phyloP scores from a whole-genome alignment of 805 yeast species.

The Saccharomycopsis oosterbeekiorum region DNA sequence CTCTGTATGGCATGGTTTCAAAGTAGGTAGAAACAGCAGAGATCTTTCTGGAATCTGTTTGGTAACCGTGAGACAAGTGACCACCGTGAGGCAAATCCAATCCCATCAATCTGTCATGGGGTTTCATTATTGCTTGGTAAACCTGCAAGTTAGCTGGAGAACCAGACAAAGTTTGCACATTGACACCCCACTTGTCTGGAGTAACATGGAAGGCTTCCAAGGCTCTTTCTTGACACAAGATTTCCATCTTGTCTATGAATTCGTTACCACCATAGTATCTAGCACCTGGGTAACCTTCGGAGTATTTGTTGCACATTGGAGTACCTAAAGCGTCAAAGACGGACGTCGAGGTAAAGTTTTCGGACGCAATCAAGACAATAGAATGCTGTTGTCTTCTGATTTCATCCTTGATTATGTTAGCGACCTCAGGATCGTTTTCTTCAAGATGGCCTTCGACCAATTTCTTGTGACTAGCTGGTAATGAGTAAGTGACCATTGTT shows the following conservation, averaged over 20 bases:
- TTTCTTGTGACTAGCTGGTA: constrained; percentile 54
- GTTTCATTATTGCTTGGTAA: constrained; percentile 79
- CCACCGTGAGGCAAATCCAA: constrained; percentile 98
- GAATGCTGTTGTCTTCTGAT: constrained; percentile 83
- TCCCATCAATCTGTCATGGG: constrained; percentile 94
- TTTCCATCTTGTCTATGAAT: constrained; percentile 84
- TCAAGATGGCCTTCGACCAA: constrained; percentile 57
- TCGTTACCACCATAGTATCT: constrained; percentile 98
- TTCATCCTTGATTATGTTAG: constrained; percentile 65
- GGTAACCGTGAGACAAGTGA: constrained; percentile 95
- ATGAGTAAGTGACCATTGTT: constrained; percentile 38
- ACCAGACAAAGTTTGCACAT: constrained; percentile 91
- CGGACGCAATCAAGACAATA: constrained; percentile 87
- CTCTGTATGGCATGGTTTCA: constrained; percentile 95
- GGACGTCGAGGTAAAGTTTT: constrained; percentile 90
- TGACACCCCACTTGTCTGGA: constrained; percentile 90
- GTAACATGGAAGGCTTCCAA: constrained; percentile 69
- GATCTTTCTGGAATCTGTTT: constrained; percentile 80
- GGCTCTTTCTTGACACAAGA: constrained; percentile 86
- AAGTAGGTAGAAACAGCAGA: constrained; percentile 89
- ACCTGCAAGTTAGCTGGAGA: constrained; percentile 95
- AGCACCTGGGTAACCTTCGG: constrained; percentile 97
- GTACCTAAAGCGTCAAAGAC: constrained; percentile 93
- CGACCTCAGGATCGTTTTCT: constrained; percentile 79
- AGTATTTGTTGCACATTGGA: constrained; percentile 94